Conservation (phyloP, 345 rosid genomes). For the Adansonia digitata region DNA sequence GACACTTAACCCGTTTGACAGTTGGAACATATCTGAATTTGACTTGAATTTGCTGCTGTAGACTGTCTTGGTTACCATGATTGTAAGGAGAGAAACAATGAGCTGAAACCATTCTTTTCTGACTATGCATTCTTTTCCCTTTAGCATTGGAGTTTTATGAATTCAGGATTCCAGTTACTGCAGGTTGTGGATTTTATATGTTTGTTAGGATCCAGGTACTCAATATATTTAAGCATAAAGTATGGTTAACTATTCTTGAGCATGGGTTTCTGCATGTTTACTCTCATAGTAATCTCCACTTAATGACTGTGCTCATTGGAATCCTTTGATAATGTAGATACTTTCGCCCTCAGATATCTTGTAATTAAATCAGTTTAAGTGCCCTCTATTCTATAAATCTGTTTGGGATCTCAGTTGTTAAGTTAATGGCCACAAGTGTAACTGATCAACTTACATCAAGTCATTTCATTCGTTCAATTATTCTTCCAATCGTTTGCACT, state of each 20-base stretch:
- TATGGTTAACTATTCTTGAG: background rate
- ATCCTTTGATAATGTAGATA: background rate
- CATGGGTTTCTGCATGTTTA: background rate
- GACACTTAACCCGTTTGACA: background rate
- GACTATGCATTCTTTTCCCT: background rate
- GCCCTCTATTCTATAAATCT: background rate
- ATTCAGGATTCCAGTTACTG: background rate
- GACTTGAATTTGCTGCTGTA: conserved; percentile 1
- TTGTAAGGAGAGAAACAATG: background rate
- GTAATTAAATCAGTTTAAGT: background rate
- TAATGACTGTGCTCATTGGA: background rate
- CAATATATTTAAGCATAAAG: background rate
- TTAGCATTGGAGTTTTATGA: background rate
- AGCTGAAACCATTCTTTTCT: background rate
- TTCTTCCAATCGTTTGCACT: background rate
- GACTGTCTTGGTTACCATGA: background rate
- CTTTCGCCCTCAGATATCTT: background rate
- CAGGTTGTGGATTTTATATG: background rate
- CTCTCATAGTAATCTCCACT: background rate
- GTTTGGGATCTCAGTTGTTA: background rate
- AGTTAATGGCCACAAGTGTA: background rate
- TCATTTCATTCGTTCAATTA: background rate
- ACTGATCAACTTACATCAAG: background rate
- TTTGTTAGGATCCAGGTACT: background rate
- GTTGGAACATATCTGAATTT: background rate